Percentiles rank a stretch among this genome's conserved stretches.
phyloP scores from a whole-genome alignment of 2,329 filamentous ascomycete species.

The Trichoderma citrinoviride region DNA sequence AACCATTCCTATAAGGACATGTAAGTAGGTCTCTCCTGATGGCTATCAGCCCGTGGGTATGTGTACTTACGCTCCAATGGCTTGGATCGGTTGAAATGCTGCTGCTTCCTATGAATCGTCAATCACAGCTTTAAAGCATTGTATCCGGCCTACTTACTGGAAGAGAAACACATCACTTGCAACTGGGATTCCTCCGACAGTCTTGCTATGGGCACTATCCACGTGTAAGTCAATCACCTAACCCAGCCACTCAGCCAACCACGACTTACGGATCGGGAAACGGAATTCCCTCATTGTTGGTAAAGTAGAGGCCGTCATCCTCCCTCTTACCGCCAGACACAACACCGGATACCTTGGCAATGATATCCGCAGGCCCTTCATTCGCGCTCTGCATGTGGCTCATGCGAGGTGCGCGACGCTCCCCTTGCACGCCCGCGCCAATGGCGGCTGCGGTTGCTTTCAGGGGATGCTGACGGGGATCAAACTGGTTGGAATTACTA shows the following conservation, averaged over 20 bases:
- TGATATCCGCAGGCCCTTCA: slow-evolving; percentile 17
- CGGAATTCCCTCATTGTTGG: slow-evolving; percentile 17
- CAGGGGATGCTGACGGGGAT: slow-evolving; percentile 4
- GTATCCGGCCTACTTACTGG: not conserved
- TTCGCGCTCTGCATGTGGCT: slow-evolving; percentile 19
- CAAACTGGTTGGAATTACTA: not conserved
- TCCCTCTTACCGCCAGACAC: slow-evolving; percentile 1
- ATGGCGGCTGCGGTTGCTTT: slow-evolving; percentile 4
- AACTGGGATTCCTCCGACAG: not conserved
- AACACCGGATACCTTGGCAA: slow-evolving; percentile 13
- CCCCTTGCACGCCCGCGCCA: not conserved
- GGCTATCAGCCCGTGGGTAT: not conserved
- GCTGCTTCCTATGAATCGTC: not conserved
- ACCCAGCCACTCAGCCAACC: not conserved
- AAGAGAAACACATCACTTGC: slow-evolving; percentile 4
- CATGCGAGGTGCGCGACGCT: slow-evolving; percentile 2
- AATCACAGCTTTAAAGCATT: not conserved
- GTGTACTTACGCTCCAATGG: not conserved
- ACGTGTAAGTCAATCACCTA: not conserved
- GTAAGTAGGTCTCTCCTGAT: not conserved
- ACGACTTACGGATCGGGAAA: slow-evolving; percentile 16
- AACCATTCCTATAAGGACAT: not conserved
- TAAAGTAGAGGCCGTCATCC: slow-evolving; percentile 11
- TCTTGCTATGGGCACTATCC: not conserved
- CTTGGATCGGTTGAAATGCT: not conserved